A percentile compares a stretch with the other conserved stretches of the same genome.
Conservation (phyloP, 176 grass and related monocot genomes). For the Oryza brachyantha region DNA sequence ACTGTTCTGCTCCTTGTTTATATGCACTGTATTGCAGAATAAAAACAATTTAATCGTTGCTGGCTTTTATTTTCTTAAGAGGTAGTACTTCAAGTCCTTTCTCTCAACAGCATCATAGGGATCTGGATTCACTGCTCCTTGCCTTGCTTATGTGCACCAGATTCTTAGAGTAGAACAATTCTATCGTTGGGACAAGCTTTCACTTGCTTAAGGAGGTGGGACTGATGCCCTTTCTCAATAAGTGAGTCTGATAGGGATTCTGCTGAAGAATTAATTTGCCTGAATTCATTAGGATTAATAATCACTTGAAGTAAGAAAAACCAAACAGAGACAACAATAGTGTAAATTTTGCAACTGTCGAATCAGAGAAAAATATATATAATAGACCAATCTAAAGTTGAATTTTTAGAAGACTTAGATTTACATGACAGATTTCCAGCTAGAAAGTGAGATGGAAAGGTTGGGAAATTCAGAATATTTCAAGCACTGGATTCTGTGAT, state of each 20-base stretch:
- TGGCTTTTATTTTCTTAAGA: background rate
- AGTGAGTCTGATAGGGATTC: background rate
- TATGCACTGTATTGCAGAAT: background rate
- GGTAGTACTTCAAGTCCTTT: background rate
- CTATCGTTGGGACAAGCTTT: background rate
- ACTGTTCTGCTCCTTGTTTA: background rate
- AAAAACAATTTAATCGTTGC: background rate
- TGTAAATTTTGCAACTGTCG: background rate
- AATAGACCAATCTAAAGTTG: background rate
- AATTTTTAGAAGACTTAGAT: background rate
- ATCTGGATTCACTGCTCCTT: background rate
- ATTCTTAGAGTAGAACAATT: background rate
- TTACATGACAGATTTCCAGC: conserved; percentile 12
- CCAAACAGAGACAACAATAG: background rate
- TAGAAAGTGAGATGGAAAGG: background rate
- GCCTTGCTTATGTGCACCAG: background rate
- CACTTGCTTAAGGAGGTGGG: background rate
- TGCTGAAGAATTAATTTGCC: background rate
- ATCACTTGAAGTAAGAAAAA: background rate
- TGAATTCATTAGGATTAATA: conserved; percentile 8
- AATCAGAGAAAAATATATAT: background rate
- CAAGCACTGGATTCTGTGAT: conserved; percentile 7
- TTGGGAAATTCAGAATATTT: conserved; percentile 11
- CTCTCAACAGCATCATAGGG: background rate
- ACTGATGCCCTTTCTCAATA: background rate